Evolutionary conservation across 345 rosid genomes (phyloP), one percentile per base, ranked within the genome.

Genomic region (Eutrema japonicum): DNA sequence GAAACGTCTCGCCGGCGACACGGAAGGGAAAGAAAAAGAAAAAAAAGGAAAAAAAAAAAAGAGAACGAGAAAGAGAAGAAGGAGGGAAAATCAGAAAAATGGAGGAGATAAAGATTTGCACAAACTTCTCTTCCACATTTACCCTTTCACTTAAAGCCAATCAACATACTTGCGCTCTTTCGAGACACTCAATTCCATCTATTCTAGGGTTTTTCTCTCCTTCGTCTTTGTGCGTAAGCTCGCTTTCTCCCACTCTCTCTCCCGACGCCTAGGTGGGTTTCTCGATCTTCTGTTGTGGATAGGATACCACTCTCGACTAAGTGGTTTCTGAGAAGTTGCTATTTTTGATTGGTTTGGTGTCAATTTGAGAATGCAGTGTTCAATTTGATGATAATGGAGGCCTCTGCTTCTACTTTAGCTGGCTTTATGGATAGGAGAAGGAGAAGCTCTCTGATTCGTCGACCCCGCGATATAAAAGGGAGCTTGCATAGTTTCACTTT

Each of bases 371-470:
- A 11, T 35, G 73, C 33, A 43, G 3, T 38, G 41, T 38, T 2
- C 7, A 38, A 22, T 22, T 40, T 57, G 33, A 50, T n/a, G 33
- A 52, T 37, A 22, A 90, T 90, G 96, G 91, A 85, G 52, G 78
- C 68, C 40, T 68, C 75, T 38, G 66, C 43, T 48, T 76, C 81
- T 65, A 47, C 85, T 56, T 57, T 62, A 56, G 56, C 70, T 76
- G 82, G 79, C 13, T 64, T 78, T 57, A 30, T 81, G 8, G 61
- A 57, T 16, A 85, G 74, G 75, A 90, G 74, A 85, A 90, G 79
- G 77, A 81, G 96, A 69, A 88, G 83, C 72, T 51, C 64, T 76
- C 36, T 68, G 10, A 68, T 82, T 62, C 83, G 89, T 49, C 79
- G 86, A 58, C 88, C 86, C 0, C 87, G 86, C 48, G 12, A 71